phyloP scores from a whole-genome alignment of 177 flowering plant species.

The Telopea speciosissima region DNA sequence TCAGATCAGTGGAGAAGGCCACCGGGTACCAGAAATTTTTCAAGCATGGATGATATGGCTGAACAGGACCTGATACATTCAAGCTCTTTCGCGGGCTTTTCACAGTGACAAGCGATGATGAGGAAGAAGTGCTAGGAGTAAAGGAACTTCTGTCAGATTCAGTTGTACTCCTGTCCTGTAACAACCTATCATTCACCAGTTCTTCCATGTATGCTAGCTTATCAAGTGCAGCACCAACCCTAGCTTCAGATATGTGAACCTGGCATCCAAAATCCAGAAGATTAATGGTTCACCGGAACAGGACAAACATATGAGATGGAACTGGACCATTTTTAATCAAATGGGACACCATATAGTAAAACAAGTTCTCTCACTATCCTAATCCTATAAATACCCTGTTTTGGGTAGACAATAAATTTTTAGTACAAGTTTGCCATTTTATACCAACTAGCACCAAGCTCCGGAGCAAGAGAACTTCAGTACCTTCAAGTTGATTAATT shows the following conservation, averaged over 20 bases:
- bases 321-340: background rate
- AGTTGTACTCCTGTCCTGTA: slow-evolving; percentile 48
- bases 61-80: slow-evolving; percentile 87
- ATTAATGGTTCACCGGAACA: slow-evolving; percentile 1
- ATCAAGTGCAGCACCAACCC: slow-evolving; percentile 85
- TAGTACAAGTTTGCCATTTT: too few species aligned
- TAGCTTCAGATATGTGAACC: slow-evolving; percentile 98
- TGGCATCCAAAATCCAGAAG: slow-evolving; percentile 22
- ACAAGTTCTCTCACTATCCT: background rate
- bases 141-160: slow-evolving; percentile 31
- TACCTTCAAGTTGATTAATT: too few species aligned
- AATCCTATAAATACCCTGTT: background rate
- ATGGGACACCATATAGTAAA: background rate
- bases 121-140: slow-evolving; percentile 56
- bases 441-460: too few species aligned
- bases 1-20: slow-evolving; percentile 75
- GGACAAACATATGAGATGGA: background rate
- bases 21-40: slow-evolving; percentile 98
- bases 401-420: background rate
- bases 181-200: slow-evolving; percentile 73
- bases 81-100: slow-evolving; percentile 44
- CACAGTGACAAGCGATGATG: slow-evolving; percentile 20
- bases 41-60: slow-evolving; percentile 57
- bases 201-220: slow-evolving; percentile 94
- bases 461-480: too few species aligned